phyloP scores from a whole-genome alignment of 352 stramenopile genomes.

The Phytopythium cucurbitacearum region DNA sequence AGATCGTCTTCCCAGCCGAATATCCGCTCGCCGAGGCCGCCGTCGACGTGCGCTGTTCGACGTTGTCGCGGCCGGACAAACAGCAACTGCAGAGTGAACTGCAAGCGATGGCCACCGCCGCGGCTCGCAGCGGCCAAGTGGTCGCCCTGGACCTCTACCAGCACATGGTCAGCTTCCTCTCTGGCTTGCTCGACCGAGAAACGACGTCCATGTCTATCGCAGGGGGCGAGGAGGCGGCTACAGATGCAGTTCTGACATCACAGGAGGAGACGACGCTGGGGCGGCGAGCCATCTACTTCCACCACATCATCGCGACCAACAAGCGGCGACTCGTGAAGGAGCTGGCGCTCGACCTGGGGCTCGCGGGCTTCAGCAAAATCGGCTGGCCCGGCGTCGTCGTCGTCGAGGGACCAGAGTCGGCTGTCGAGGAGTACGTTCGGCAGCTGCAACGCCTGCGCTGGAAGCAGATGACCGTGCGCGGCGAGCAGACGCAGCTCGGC shows the following conservation, averaged over 20 bases:
- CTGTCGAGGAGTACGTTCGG: slow-evolving; percentile 66
- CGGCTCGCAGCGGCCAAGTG: slow-evolving; percentile 29
- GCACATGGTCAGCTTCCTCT: slow-evolving; percentile 49
- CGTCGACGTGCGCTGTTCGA: slow-evolving; percentile 50
- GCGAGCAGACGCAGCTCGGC: slow-evolving; percentile 44
- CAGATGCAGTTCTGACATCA: not conserved
- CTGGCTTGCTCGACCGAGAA: slow-evolving; percentile 9
- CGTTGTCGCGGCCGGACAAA: slow-evolving; percentile 32
- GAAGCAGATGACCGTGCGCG: slow-evolving; percentile 81
- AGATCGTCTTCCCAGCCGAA: slow-evolving; percentile 31
- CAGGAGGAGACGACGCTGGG: slow-evolving; percentile 27
- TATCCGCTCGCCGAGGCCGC: slow-evolving; percentile 31
- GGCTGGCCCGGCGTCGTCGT: slow-evolving; percentile 78
- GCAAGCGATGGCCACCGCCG: slow-evolving; percentile 16
- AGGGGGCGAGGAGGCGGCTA: not conserved
- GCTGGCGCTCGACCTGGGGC: slow-evolving; percentile 59
- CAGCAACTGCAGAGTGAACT: slow-evolving; percentile 36
- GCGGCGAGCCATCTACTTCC: slow-evolving; percentile 76
- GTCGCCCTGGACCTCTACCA: slow-evolving; percentile 62
- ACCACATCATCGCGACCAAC: slow-evolving; percentile 75
- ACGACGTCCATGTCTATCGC: not conserved
- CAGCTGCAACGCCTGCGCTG: slow-evolving; percentile 67
- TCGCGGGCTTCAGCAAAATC: slow-evolving; percentile 77
- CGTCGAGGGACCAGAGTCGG: slow-evolving; percentile 51
- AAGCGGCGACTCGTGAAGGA: slow-evolving; percentile 73